Evolutionary conservation across 768 basidiomycete genomes (phyloP).

Genomic region (Leccinum boreale): DNA sequence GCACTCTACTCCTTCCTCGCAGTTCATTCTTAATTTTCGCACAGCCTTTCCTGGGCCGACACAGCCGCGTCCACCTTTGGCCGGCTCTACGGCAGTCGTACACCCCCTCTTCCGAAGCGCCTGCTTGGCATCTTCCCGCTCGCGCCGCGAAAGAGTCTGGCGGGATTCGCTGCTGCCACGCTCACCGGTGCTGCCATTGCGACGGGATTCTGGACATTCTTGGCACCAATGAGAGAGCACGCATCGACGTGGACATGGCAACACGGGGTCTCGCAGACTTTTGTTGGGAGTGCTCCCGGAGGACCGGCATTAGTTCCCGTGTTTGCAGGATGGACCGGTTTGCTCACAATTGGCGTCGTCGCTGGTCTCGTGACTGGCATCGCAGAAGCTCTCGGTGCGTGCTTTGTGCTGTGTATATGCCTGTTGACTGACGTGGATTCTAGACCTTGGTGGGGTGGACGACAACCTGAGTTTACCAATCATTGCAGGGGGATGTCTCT

Average conservation of each 20-base stretch:
- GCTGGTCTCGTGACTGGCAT: conserved; percentile 80
- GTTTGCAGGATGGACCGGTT: conserved; percentile 38
- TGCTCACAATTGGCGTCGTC: conserved; percentile 54
- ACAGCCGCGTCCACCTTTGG: conserved; percentile 92
- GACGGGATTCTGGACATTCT: conserved; percentile 65
- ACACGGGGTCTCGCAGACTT: conserved; percentile 40
- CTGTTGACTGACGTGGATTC: background rate
- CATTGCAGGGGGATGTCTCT: conserved; percentile 72
- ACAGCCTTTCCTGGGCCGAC: conserved; percentile 92
- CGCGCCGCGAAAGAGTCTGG: conserved; percentile 79
- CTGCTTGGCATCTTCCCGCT: conserved; percentile 54
- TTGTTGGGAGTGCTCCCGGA: conserved; percentile 3
- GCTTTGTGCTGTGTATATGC: conserved; percentile 3
- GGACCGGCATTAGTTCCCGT: conserved; percentile 2
- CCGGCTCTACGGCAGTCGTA: conserved; percentile 73
- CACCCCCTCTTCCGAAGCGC: conserved; percentile 56
- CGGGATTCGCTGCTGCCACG: conserved; percentile 77
- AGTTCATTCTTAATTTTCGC: background rate
- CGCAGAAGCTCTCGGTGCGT: conserved; percentile 85
- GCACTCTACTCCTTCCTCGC: conserved; percentile 26
- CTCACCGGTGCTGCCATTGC: conserved; percentile 69
- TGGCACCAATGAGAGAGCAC: conserved; percentile 46
- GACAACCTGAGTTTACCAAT: conserved; percentile 91
- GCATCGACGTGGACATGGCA: conserved; percentile 58
- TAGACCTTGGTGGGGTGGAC: conserved; percentile 82